A percentile compares a stretch with the other conserved stretches of the same genome.
phyloP scores from a whole-genome alignment of 441 rosid species.

The Populus trichocarpa region DNA sequence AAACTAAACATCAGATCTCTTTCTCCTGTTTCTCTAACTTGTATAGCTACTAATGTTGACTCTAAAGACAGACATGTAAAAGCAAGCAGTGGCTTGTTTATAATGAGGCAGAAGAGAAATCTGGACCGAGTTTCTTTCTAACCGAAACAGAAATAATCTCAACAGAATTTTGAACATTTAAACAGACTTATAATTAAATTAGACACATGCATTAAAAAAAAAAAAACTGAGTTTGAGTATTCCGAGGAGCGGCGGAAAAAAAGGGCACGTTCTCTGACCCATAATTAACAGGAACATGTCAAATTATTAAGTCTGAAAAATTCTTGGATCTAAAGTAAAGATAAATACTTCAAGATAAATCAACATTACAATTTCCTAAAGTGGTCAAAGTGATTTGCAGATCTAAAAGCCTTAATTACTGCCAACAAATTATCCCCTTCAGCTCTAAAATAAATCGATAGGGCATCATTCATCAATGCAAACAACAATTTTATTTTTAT shows the following conservation, averaged over 20 bases:
- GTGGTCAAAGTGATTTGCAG: neutral
- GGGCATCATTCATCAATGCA: neutral
- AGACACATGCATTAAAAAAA: neutral
- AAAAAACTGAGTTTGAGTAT: neutral
- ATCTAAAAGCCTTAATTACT: neutral
- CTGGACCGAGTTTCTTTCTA: neutral
- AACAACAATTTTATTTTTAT: neutral
- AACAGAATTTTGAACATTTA: neutral
- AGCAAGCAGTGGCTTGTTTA: neutral
- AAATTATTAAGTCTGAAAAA: slow-evolving; percentile 16
- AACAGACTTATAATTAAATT: neutral
- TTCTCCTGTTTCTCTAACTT: neutral
- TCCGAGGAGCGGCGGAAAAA: slow-evolving; percentile 5
- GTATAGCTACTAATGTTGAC: neutral
- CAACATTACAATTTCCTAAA: neutral
- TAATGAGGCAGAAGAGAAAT: neutral
- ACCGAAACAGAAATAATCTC: neutral
- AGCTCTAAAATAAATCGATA: neutral
- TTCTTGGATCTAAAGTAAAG: slow-evolving; percentile 22
- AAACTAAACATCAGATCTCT: slow-evolving; percentile 13
- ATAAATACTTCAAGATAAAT: neutral
- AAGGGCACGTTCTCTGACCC: slow-evolving; percentile 5
- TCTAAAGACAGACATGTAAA: neutral
- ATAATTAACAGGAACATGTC: slow-evolving; percentile 24
- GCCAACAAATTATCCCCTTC: neutral